Evolutionary conservation across 345 rosid genomes (phyloP), one percentile per base, ranked within the genome.

Genomic region (Chamaenerion angustifolium): DNA sequence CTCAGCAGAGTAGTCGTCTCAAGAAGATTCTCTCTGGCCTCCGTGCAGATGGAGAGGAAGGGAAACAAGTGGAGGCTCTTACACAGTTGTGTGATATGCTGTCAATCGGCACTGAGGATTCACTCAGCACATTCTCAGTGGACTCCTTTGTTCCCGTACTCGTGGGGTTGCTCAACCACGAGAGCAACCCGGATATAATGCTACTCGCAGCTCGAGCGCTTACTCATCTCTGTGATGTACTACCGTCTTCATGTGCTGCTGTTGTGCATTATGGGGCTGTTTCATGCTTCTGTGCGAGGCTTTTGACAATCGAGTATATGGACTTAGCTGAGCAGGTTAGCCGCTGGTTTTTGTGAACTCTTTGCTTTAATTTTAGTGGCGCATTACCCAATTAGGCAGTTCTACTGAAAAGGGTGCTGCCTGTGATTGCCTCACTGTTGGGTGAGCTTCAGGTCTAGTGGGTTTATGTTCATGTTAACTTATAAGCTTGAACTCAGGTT

Each of bases 201-300:
- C 75, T 93, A 63, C 97, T 93, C 25, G 99, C 99, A 1, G 99
- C 99, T 4, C 76, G 99, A 75, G 95, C 99, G 9, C 85, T 93
- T 49, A 85, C 99, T 0, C 99, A 93, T 67, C 71, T 93, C 40
- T 93, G 99, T 56, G 99, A 93, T 35, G 97, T 93, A 51, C 70
- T 93, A 61, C 99, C 99, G 10, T 93, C 99, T 18, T 88, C 99
- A 0, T 93, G 97, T 62, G 88, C 92, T 44, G 97, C 99, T 16
- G 99, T 93, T 49, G 99, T 88, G 63, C 99, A 88, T 61, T 93
- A 88, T 60, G 95, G 94, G 43, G 94, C 99, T 8, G 94, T 93
- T 62, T 69, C 90, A 0, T 88, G 94, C 70, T 83, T 93, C 48
- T 84, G 80, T 35, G 97, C 97, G 1, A 76, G 99, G 77, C 67